Base-by-base conservation (phyloP, 495 filamentous ascomycete genomes). In the Neurospora sp. region DNA sequence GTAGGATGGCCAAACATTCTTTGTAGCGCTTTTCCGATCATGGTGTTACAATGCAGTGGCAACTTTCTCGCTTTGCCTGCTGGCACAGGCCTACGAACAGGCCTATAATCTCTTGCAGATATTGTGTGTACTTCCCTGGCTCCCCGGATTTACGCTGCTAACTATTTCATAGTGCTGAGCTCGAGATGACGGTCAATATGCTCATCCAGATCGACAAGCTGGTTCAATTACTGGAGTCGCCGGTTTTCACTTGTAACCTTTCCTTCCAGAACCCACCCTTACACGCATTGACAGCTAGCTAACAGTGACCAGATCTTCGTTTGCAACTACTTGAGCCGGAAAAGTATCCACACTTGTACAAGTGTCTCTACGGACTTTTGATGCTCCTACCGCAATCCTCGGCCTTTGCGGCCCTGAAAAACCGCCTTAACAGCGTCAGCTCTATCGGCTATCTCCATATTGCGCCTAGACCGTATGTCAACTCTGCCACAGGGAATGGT, bases 11-110 rank as follows among this genome's bases (percentile, higher is more conserved):
- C 96, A 98, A 85, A 90, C 89, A 12, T 95, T 99, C 81, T 99
- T 99, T 78, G 92, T 97, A 59, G 89, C 94, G 4, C 85, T 99
- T 3, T 99, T 99, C 80, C 88, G 93, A 61, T 95, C 94, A 16
- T 99, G 96, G 96, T 99, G 96, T 79, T 95, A 98, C 80, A 99
- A 99, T 80, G 94, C 96, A 10, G 96, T 99, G 22, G 96, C 96
- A 8, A 98, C 96, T 0, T 98, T 99, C 81, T 97, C 94, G 14
- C 83, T 99, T 22, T 99, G 96, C 77, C 85, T 99, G 22, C 89
- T 99, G 39, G 96, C 96, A 6, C 96, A 99, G 82, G 96, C 95
- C 14, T 99, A 99, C 79, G 96, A 99, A 82, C 96, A 98, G 80
- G 96, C 96, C 20, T 98, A 98, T 75, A 94, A 98, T 76, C 87